A percentile compares a stretch with the other conserved stretches of the same genome.
Evolutionary conservation across 2,329 filamentous ascomycete species (phyloP).

Genomic region (Hypoxylon sp.): DNA sequence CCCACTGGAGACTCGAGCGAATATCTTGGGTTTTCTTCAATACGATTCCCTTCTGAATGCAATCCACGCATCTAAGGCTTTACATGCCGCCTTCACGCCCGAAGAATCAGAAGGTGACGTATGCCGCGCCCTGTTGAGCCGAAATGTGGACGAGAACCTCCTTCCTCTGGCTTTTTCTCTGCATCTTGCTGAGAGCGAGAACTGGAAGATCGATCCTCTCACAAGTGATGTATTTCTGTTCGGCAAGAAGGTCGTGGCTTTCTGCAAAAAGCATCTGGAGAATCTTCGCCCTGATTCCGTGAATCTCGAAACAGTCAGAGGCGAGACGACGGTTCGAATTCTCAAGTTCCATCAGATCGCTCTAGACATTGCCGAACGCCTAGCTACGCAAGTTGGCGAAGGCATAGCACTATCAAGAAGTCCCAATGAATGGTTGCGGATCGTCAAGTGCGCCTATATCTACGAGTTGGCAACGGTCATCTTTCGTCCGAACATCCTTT

Average conservation of each 20-base stretch:
- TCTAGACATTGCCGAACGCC: background rate
- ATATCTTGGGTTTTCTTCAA: background rate
- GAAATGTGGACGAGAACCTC: background rate
- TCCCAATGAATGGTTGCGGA: background rate
- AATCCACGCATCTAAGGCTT: background rate
- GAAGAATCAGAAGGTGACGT: background rate
- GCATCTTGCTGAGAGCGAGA: background rate
- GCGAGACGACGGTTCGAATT: background rate
- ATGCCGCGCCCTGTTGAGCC: background rate
- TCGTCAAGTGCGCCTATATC: constrained; percentile 11
- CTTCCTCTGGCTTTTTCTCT: background rate
- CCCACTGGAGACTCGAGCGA: background rate
- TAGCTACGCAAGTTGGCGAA: background rate
- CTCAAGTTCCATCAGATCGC: background rate
- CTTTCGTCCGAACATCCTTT: background rate
- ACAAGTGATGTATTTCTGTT: too few relatives aligned
- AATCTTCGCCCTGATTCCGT: background rate
- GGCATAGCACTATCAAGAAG: background rate
- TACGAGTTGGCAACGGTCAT: constrained; percentile 8
- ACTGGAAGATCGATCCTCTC: background rate
- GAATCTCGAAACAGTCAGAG: too few relatives aligned
- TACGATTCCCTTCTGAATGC: background rate
- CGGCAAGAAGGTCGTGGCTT: background rate
- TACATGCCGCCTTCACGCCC: background rate
- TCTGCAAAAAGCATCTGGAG: background rate